These are phyloP conservation scores for Fusarium brachygibbosum DNA, from an alignment of 2,329 filamentous ascomycete species.

Conservation along the genomic window DNA sequence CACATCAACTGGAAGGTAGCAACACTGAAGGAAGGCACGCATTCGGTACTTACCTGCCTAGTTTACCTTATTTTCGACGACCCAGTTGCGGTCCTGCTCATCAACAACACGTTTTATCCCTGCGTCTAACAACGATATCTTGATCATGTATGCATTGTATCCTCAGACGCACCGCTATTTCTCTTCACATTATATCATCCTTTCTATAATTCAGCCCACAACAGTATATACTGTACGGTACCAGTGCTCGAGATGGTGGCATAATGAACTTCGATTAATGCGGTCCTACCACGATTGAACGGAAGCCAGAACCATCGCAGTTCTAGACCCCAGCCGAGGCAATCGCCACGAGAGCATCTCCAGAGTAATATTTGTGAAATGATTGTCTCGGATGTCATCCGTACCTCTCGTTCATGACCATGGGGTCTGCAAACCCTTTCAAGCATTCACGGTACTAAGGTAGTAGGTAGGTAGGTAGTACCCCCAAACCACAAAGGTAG, in stretches of 20 bases:
- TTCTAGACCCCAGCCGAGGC: conserved; percentile 28
- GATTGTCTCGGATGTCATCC: conserved; percentile 38
- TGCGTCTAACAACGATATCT: conserved; percentile 2
- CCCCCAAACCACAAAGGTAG: conserved; percentile 1
- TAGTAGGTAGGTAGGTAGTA: background rate
- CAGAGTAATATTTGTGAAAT: conserved; percentile 6
- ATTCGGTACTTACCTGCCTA: background rate
- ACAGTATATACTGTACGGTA: background rate
- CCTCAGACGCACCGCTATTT: background rate
- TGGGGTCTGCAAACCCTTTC: conserved; percentile 26
- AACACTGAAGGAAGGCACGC: conserved; percentile 8
- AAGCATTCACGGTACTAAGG: background rate
- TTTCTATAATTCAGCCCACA: conserved; percentile 4
- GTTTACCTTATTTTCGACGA: background rate
- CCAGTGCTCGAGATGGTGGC: conserved; percentile 13
- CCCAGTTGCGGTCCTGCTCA: conserved; percentile 4
- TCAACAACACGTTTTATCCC: conserved; percentile 12
- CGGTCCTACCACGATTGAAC: conserved; percentile 15
- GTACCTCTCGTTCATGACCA: conserved; percentile 33
- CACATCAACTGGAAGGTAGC: conserved; percentile 1
- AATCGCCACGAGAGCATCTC: conserved; percentile 27
- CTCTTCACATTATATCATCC: conserved; percentile 1
- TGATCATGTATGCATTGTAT: background rate
- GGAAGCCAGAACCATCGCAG: conserved; percentile 8
- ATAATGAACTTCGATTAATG: conserved; percentile 25